phyloP scores from a whole-genome alignment of 257 asterid species.

The Verbena officinalis region DNA sequence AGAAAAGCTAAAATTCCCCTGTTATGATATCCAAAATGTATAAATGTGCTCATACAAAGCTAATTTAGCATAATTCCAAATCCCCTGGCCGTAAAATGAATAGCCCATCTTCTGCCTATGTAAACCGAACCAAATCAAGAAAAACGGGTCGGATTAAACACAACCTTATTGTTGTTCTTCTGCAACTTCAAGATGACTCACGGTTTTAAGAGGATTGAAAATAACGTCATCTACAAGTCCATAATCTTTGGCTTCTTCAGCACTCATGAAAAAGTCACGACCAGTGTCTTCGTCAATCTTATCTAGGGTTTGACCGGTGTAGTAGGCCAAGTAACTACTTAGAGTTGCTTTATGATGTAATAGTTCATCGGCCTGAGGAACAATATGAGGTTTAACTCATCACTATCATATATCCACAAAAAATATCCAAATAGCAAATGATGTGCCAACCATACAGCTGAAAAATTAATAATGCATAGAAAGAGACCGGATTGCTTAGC shows the following conservation, averaged over 20 bases:
- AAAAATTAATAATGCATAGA: neutral
- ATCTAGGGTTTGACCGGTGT: constrained; percentile 92
- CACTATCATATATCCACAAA: neutral
- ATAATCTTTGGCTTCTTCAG: constrained; percentile 93
- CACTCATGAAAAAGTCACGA: constrained; percentile 96
- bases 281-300: constrained; percentile 89
- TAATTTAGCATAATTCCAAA: constrained; percentile 13
- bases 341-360: constrained; percentile 92
- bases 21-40: neutral
- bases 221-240: constrained; percentile 93
- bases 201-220: constrained; percentile 88
- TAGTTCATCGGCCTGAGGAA: constrained; percentile 85
- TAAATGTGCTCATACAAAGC: neutral
- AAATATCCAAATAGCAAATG: neutral
- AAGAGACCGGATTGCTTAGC: neutral
- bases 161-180: constrained; percentile 40
- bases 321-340: constrained; percentile 85
- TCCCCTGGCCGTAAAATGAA: constrained; percentile 18
- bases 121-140: neutral
- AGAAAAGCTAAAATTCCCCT: too few species aligned
- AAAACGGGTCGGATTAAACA: neutral
- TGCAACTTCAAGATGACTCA: constrained; percentile 76
- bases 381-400: constrained; percentile 7
- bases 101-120: neutral
- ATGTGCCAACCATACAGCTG: neutral